Base-by-base conservation (phyloP, 768 basidiomycete genomes). In the Leccinum variicolor region DNA sequence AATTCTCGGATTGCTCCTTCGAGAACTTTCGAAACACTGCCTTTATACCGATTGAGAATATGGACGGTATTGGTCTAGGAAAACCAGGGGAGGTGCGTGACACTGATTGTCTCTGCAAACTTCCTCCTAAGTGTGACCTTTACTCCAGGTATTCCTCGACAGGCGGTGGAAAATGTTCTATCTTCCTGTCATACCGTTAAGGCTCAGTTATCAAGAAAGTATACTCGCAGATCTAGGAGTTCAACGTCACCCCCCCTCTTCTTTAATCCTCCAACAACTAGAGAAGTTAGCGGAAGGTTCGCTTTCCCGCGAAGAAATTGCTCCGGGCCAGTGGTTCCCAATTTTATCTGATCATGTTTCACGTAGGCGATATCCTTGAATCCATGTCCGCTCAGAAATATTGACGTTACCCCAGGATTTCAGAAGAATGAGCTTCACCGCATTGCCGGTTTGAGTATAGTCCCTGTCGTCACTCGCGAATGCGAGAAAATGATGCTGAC, bases 141-240 rank as follows among this genome's bases (percentile, higher is more conserved):
- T 29, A 29, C 29, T 11, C 15, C 31, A 61, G 60, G 60, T 61
- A 21, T 61, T 58, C 26, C 43, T 54, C 23, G 34, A 23, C 28
- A 6, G 23, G 19, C 29, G 49, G 17, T 52, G 88, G 80, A 79
- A 84, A 1, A 69, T 76, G 0, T 75, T 97, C 19, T 90, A 90
- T 2, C 93, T 94, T 69, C 67, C 81, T 10, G 77, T 89, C 4
- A 75, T 90, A 3, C 79, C 84, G 39, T 28, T 2, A 29, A 10
- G 11, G 29, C 76, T 80, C 5, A 68, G 63, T 21, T 66, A 84
- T 53, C 75, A 73, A 14, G 68, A 74, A 5, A 81, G 85, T 52
- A 79, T 79, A 1, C 62, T 78, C 4, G 62, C 72, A 3, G 90
- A 88, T 60, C 74, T 96, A 25, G 83, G 86, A 55, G 76, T 97